Percentiles rank a stretch among this genome's conserved stretches.
phyloP scores from a whole-genome alignment of 1,284 basidiomycete genomes.

The Retiboletus flavoniger region DNA sequence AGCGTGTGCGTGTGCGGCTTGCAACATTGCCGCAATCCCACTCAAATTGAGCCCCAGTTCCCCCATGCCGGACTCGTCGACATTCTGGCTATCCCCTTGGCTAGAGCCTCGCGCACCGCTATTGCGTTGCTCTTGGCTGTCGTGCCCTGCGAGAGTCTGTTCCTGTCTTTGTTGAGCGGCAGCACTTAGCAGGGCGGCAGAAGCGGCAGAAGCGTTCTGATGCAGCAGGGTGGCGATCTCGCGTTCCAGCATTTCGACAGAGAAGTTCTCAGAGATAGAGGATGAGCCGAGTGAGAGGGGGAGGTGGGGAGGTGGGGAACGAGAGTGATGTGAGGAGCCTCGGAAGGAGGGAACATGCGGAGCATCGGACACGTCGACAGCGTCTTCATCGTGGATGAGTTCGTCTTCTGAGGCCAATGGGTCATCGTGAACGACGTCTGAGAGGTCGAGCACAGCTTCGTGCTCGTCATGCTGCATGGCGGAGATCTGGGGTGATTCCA shows the following conservation, averaged over 20 bases:
- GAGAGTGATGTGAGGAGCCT: slow-evolving; percentile 15
- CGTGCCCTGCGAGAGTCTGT: slow-evolving; percentile 25
- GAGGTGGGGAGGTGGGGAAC: slow-evolving; percentile 23
- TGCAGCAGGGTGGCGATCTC: slow-evolving; percentile 69
- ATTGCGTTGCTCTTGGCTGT: slow-evolving; percentile 14
- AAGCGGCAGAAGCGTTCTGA: slow-evolving; percentile 65
- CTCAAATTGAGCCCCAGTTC: slow-evolving; percentile 52
- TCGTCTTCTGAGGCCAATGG: slow-evolving; percentile 44
- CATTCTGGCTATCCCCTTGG: slow-evolving; percentile 18
- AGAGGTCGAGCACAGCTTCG: slow-evolving; percentile 64
- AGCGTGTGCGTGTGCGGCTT: slow-evolving; percentile 67
- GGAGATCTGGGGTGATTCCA: slow-evolving; percentile 12
- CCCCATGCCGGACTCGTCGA: slow-evolving; percentile 24
- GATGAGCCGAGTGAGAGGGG: slow-evolving; percentile 28
- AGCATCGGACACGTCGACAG: slow-evolving; percentile 27
- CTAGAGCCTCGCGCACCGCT: slow-evolving; percentile 8
- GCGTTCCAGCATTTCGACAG: slow-evolving; percentile 71
- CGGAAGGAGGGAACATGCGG: slow-evolving; percentile 34
- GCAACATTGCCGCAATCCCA: slow-evolving; percentile 68
- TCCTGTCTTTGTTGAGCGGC: slow-evolving; percentile 62
- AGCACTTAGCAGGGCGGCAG: slow-evolving; percentile 56
- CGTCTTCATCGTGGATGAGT: slow-evolving; percentile 37
- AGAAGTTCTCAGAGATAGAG: slow-evolving; percentile 41
- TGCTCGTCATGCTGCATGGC: slow-evolving; percentile 62
- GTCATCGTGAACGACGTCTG: slow-evolving; percentile 77